A percentile compares a stretch with the other conserved stretches of the same genome.
Evolutionary conservation across 345 rosid species (phyloP).

Genomic region (Trapa bicornis): DNA sequence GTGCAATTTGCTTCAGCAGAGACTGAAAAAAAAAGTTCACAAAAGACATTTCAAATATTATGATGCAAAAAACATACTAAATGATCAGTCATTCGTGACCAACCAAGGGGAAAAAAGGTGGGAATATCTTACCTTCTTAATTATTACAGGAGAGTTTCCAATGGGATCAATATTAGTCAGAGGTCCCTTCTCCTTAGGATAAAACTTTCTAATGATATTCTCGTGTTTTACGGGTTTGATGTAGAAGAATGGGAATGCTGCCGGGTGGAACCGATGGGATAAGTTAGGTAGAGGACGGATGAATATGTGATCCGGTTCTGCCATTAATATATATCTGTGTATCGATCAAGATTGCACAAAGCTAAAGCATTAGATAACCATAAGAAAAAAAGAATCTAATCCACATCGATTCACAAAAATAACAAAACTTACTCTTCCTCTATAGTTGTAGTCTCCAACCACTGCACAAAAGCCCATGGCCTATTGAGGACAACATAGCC

Average conservation of each 20-base stretch:
- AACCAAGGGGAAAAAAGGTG: neutral
- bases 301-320: constrained; percentile 75
- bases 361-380: neutral
- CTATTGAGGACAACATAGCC: constrained; percentile 70
- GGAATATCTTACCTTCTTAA: constrained; percentile 37
- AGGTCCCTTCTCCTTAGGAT: constrained; percentile 61
- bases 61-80: neutral
- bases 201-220: constrained; percentile 47
- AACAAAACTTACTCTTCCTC: constrained; percentile 43
- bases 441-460: constrained; percentile 61
- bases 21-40: constrained; percentile 24
- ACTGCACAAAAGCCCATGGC: constrained; percentile 81
- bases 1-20: constrained; percentile 50
- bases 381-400: neutral
- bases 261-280: constrained; percentile 46
- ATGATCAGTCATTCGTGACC: neutral
- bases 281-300: constrained; percentile 63
- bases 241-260: constrained; percentile 63
- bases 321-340: constrained; percentile 67
- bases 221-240: constrained; percentile 46
- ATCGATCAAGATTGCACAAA: neutral
- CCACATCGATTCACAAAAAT: neutral
- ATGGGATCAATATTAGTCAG: constrained; percentile 53
- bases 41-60: neutral
- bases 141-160: constrained; percentile 75